Base-by-base conservation (phyloP, 2,329 filamentous ascomycete genomes). In the Fusarium longipes region DNA sequence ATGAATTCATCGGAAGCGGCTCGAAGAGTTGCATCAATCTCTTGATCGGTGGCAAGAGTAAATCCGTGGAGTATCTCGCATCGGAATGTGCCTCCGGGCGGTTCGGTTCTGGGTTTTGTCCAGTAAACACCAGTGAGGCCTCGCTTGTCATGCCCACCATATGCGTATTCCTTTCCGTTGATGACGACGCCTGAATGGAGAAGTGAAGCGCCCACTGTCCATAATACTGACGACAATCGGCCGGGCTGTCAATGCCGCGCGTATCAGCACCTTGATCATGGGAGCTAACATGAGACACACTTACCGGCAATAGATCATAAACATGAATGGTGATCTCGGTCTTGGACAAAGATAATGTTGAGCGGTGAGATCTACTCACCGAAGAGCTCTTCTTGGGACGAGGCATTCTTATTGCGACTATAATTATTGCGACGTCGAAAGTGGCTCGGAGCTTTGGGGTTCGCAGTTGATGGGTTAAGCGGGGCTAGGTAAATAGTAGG, bases 181-280 rank as follows among this genome's bases (percentile, higher is more conserved):
- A 96, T 92, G 38, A 93, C 91, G 53, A 96, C 90, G 51, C 92
- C 93, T 0, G 92, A 92, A 77, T 96, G 93, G 7, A 96, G 86
- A 32, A 96, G 87, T 7, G 90, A 92, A 43, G 90, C 86, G 60
- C 93, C 93, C 54, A 95, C 76, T 20, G 88, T 86, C 93, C 93
- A 96, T 29, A 96, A 84, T 14, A 93, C 72, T 0, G 90, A 89
- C n/a, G 92, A 90, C 36, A 96, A 78, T 70, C 88, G 88, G 48
- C 92, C 91, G 38, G 91, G 91, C 87, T 93, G 61, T 67, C 53
- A 51, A 59, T 53, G 58, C 42, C 45, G 60, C 36, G 22, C 39
- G 51, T 38, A 56, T 69, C 60, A 68, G 67, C 40, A 50, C 27
- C 57, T 57, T 57, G 39, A 25, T 57, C 55, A 58, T 45, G 27